These are phyloP conservation scores for Vitis labrusca DNA, from an alignment of 164 flowering plant species.

Conservation along the genomic window DNA sequence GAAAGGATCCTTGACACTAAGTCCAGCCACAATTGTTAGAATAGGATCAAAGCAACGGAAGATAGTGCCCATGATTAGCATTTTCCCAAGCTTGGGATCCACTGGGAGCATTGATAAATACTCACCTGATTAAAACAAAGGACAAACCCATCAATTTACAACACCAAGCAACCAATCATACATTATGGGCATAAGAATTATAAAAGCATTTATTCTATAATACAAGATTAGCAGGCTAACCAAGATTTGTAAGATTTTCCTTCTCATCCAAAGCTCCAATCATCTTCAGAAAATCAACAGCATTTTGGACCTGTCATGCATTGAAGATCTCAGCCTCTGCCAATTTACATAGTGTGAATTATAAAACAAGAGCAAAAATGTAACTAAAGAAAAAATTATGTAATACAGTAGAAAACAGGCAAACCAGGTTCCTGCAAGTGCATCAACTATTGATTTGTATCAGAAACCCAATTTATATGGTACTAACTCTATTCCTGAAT, in stretches of 20 bases:
- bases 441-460: too few relatives aligned
- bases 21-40: slow-evolving; percentile 87
- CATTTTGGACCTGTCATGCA: slow-evolving; percentile 83
- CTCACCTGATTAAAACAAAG: slow-evolving; percentile 47
- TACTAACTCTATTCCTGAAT: too few relatives aligned
- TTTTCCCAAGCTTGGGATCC: slow-evolving; percentile 98
- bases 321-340: neutral
- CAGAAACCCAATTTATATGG: too few relatives aligned
- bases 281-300: slow-evolving; percentile 88
- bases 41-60: slow-evolving; percentile 95
- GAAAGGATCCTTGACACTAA: slow-evolving; percentile 96
- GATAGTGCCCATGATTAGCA: slow-evolving; percentile 94
- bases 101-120: slow-evolving; percentile 91
- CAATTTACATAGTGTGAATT: neutral
- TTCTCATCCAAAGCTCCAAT: slow-evolving; percentile 92
- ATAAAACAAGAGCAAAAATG: slow-evolving; percentile 2
- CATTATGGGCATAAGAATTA: neutral
- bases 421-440: too few relatives aligned
- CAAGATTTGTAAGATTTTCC: slow-evolving; percentile 91
- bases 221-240: slow-evolving; percentile 39
- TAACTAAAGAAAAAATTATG: neutral
- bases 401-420: neutral
- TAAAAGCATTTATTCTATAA: neutral
- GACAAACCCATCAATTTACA: neutral
- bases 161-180: neutral